These are phyloP conservation scores for Herpotrichia juniperi DNA, from an alignment of 2,329 filamentous ascomycete genomes.

Conservation along the genomic window DNA sequence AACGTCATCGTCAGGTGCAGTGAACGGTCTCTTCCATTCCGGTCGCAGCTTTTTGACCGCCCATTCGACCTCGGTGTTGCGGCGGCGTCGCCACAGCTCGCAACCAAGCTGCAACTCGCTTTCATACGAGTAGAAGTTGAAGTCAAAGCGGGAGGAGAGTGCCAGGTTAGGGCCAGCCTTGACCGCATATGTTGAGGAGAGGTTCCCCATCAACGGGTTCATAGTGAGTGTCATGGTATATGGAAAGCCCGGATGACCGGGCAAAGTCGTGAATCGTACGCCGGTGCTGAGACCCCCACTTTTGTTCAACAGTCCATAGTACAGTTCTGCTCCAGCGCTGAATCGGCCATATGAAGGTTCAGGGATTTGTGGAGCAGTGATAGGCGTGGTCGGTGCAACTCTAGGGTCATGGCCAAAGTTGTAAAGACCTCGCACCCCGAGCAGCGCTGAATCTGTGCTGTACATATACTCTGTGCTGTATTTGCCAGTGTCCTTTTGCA, in stretches of 20 bases:
- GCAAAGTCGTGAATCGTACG: conserved; percentile 85
- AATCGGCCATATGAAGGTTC: conserved; percentile 78
- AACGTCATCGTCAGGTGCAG: conserved; percentile 65
- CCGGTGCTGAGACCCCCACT: conserved; percentile 90
- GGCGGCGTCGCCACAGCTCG: conserved; percentile 81
- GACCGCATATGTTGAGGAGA: conserved; percentile 90
- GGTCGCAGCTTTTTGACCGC: conserved; percentile 50
- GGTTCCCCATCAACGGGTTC: conserved; percentile 92
- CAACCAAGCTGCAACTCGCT: conserved; percentile 90
- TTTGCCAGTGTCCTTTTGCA: conserved; percentile 83
- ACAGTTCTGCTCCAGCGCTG: conserved; percentile 89
- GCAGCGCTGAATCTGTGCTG: conserved; percentile 87
- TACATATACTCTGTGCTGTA: conserved; percentile 90
- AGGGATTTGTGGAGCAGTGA: conserved; percentile 39
- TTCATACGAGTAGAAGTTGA: conserved; percentile 98
- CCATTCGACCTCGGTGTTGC: conserved; percentile 50
- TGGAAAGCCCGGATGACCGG: conserved; percentile 80
- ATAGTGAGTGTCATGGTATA: conserved; percentile 92
- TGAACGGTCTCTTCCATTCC: conserved; percentile 45
- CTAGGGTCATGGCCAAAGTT: conserved; percentile 83
- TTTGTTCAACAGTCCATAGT: conserved; percentile 95
- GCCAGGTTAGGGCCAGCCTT: conserved; percentile 82
- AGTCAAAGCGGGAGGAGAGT: conserved; percentile 89
- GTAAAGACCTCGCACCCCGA: conserved; percentile 88
- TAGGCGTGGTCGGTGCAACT: conserved; percentile 29